These are phyloP conservation scores for Dactylorhiza incarnata DNA, from an alignment of 106 monocot genomes.

Conservation along the genomic window DNA sequence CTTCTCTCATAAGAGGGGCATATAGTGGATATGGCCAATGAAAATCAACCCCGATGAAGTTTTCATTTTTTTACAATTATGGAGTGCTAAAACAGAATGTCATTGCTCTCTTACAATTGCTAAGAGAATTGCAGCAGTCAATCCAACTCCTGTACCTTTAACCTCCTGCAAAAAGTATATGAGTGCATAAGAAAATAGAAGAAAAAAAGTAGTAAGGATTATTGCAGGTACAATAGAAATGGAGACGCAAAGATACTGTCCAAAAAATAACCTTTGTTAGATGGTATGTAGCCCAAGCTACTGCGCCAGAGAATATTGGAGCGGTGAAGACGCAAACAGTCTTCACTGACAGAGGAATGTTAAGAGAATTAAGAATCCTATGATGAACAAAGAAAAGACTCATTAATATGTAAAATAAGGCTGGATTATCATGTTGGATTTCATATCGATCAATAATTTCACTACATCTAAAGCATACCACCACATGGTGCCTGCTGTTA, in stretches of 20 bases:
- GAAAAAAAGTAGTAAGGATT: no score
- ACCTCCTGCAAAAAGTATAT: no score
- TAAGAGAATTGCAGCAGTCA: constrained; percentile 78
- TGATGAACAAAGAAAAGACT: constrained; percentile 9
- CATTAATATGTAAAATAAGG: background rate
- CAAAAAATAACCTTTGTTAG: constrained; percentile 95
- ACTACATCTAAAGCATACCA: constrained; percentile 42
- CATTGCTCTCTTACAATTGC: constrained; percentile 61
- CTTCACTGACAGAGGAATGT: constrained; percentile 95
- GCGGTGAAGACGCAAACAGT: constrained; percentile 99
- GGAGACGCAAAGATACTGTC: no score
- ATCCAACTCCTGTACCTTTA: constrained; percentile 93
- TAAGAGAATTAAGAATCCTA: constrained; percentile 83
- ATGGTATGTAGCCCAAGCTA: constrained; percentile 95
- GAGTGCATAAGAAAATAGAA: no score
- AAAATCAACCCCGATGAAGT: background rate
- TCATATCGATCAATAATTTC: background rate
- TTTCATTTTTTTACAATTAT: background rate
- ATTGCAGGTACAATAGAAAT: no score
- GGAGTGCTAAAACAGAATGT: background rate
- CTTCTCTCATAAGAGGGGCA: background rate
- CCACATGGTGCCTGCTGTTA: constrained; percentile 93
- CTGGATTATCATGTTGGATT: background rate
- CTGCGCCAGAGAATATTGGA: constrained; percentile 89
- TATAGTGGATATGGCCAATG: background rate